Evolutionary conservation across 192 early-diverging fungal species (phyloP), one percentile per base, ranked within the genome.

Genomic region (Gonapodya sp.): DNA sequence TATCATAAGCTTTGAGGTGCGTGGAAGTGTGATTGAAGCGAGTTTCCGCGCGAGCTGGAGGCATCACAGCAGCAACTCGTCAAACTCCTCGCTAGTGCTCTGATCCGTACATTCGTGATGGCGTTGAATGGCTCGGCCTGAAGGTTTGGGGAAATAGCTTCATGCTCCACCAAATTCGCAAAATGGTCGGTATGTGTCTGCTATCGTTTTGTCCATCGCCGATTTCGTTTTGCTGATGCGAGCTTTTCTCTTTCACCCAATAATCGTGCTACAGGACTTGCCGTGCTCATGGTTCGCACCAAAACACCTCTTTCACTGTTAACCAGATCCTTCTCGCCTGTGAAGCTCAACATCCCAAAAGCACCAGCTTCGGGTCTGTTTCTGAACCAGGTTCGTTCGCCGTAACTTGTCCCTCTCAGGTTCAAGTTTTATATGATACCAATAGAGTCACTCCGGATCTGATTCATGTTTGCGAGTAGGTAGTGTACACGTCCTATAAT

Each of bases 81-180:
- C n/a, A n/a, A n/a, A 18, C 78, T 31, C 32, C 31, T 30, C 31
- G 31, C 31, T 75, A 88, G 86, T 81, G 77, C 2, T 72, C 82
- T 36, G 86, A 88, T 0, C 90, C 90, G 1, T 88, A 88, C 78
- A 81, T 88, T 30, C 81, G 82, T 18, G 84, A 85, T 35, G 88
- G 84, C 0, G 81, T 88, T 33, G 96, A 99, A 84, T 98, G 97
- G 98, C 83, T 99, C 33, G 93, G 92, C 35, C 84, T 97, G 34
- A 97, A 96, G 82, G 92, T 99, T 34, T 89, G 93, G 81, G 98
- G 98, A 0, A 96, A 98, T 85, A 93, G 94, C 37, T 99, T 99
- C 81, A 98, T 99, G 96, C 87, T 99, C 35, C 97, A 99, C 87
- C 98, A 99, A 87, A 99, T 99, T 82, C 93, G 98, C 36, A 98